A percentile compares a stretch with the other conserved stretches of the same genome.
phyloP scores from a whole-genome alignment of 202 grass and related monocot species.

The Setaria viridis region DNA sequence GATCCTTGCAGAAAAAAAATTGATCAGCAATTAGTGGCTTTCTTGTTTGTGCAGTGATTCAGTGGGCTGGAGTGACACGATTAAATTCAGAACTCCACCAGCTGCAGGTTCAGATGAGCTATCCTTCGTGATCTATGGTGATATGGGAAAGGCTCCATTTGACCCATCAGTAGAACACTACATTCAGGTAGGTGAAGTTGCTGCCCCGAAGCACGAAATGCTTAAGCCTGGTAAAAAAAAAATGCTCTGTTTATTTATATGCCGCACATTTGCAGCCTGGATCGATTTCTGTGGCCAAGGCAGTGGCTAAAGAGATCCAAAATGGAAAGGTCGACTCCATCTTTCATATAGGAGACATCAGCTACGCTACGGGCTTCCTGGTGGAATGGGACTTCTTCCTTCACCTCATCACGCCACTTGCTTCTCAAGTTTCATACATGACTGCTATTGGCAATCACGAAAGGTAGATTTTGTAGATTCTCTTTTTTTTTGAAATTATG shows the following conservation, averaged over 20 bases:
- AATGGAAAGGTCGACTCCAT: conserved; percentile 63
- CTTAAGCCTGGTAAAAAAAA: neutral
- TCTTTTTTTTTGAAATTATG: no score
- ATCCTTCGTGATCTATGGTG: conserved; percentile 70
- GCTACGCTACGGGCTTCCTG: conserved; percentile 84
- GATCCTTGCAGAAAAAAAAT: neutral
- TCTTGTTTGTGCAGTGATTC: conserved; percentile 57
- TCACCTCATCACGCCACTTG: conserved; percentile 66
- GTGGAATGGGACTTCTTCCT: conserved; percentile 97
- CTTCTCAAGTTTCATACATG: conserved; percentile 89
- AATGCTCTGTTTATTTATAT: neutral
- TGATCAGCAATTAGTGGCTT: neutral
- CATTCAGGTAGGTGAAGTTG: conserved; percentile 64
- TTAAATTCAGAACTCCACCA: conserved; percentile 70
- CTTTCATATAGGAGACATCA: conserved; percentile 95
- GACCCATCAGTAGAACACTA: conserved; percentile 84
- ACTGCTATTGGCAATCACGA: conserved; percentile 91
- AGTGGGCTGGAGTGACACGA: conserved; percentile 71
- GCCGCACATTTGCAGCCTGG: conserved; percentile 61
- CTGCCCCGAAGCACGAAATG: neutral
- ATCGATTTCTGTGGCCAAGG: conserved; percentile 63
- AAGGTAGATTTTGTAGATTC: conserved; percentile 53
- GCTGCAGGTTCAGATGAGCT: conserved; percentile 65
- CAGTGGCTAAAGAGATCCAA: conserved; percentile 58
- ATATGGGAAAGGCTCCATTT: conserved; percentile 96